Percentiles rank a stretch among this genome's conserved stretches.
These are phyloP conservation scores for Curvularia verruculosa DNA, from an alignment of 2,329 filamentous ascomycete genomes.

Conservation along the genomic window DNA sequence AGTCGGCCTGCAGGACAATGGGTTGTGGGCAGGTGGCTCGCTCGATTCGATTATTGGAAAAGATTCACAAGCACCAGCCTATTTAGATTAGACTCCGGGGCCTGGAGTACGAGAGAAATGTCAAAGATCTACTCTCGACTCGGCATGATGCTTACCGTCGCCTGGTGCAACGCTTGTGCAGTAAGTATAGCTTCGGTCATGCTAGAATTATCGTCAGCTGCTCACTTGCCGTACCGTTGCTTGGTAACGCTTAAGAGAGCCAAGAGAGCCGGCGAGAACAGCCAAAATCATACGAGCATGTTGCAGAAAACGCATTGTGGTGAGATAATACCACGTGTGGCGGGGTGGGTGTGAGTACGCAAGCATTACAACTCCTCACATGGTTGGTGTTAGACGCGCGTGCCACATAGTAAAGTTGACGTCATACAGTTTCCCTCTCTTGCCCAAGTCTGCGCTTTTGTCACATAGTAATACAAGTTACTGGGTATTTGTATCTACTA, in stretches of 20 bases:
- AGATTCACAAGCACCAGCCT: conserved; percentile 6
- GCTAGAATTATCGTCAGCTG: conserved; percentile 16
- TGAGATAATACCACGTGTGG: conserved; percentile 1
- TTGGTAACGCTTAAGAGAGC: conserved; percentile 15
- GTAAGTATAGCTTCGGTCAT: conserved; percentile 22
- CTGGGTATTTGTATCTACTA: conserved; percentile 3
- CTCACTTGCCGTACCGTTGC: conserved; percentile 15
- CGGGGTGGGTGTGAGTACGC: background rate
- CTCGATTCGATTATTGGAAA: conserved; percentile 21
- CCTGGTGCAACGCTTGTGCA: conserved; percentile 23
- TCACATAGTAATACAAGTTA: conserved; percentile 3
- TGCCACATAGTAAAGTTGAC: conserved; percentile 12
- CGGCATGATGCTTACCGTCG: conserved; percentile 17
- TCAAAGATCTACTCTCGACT: conserved; percentile 25
- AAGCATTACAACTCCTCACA: background rate
- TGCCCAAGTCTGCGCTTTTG: background rate
- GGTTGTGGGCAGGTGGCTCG: conserved; percentile 22
- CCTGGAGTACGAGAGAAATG: conserved; percentile 14
- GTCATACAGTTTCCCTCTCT: conserved; percentile 6
- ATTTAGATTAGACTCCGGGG: conserved; percentile 17
- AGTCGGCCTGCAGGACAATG: conserved; percentile 16
- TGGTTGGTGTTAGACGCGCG: conserved; percentile 3
- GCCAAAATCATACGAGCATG: background rate
- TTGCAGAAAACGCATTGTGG: background rate
- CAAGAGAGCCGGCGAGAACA: conserved; percentile 1